Conservation (phyloP, 169 alveolate genomes). For the Plasmodium knowlesi region DNA sequence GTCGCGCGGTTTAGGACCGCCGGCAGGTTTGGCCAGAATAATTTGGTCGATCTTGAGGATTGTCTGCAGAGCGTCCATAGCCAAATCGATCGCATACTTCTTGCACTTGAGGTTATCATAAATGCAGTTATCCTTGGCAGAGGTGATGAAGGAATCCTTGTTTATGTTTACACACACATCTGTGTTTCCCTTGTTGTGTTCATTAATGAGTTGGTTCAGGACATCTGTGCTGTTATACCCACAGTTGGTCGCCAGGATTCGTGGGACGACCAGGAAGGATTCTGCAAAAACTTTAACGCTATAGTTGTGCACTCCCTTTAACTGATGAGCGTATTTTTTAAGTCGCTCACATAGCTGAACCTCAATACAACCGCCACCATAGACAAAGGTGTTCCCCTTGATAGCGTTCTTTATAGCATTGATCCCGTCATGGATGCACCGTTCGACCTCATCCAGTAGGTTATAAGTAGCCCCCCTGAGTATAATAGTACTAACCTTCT, state of each 20-base stretch:
- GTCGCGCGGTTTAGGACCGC: slow-evolving; percentile 97
- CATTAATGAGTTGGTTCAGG: slow-evolving; percentile 85
- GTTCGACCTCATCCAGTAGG: slow-evolving; percentile 98
- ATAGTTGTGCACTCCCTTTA: slow-evolving; percentile 95
- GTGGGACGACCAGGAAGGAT: slow-evolving; percentile 96
- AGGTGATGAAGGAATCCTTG: slow-evolving; percentile 60
- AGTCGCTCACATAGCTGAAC: slow-evolving; percentile 91
- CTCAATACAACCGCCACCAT: slow-evolving; percentile 98
- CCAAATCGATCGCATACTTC: slow-evolving; percentile 96
- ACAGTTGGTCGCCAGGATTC: slow-evolving; percentile 97
- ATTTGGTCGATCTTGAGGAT: slow-evolving; percentile 97
- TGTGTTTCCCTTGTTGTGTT: slow-evolving; percentile 83
- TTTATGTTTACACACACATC: slow-evolving; percentile 83
- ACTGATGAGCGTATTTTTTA: slow-evolving; percentile 88
- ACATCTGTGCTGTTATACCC: slow-evolving; percentile 93
- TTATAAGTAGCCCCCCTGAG: slow-evolving; percentile 98
- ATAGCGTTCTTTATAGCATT: slow-evolving; percentile 87
- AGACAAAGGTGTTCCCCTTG: slow-evolving; percentile 90
- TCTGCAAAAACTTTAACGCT: slow-evolving; percentile 98
- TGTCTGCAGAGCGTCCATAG: slow-evolving; percentile 97
- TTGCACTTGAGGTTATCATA: slow-evolving; percentile 95
- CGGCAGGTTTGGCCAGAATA: slow-evolving; percentile 99
- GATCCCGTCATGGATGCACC: slow-evolving; percentile 95
- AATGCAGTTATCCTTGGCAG: slow-evolving; percentile 77
- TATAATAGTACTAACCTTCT: slow-evolving; percentile 92